Evolutionary conservation across 2,329 filamentous ascomycete species (phyloP).

Genomic region (Endothia cerciana): DNA sequence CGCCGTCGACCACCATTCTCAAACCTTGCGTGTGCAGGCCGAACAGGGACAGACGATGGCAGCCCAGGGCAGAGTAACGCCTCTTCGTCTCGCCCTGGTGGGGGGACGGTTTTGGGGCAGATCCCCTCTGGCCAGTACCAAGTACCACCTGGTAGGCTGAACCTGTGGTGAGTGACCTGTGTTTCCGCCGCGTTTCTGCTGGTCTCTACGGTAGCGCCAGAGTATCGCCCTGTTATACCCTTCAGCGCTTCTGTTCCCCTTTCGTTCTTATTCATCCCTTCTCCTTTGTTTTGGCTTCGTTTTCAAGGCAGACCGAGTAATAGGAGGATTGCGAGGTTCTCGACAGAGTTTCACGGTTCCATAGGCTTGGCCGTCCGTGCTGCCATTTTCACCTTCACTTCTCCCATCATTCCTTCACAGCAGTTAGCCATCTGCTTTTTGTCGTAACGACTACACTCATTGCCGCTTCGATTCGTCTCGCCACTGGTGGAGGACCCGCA

Average conservation of each 20-base stretch:
- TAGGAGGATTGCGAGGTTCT: constrained; percentile 18
- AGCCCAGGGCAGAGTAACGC: constrained; percentile 4
- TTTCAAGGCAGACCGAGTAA: constrained; percentile 15
- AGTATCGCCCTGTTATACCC: background rate
- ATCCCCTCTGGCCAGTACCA: background rate
- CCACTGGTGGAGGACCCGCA: constrained; percentile 27
- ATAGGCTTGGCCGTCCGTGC: constrained; percentile 21
- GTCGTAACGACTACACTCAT: constrained; percentile 9
- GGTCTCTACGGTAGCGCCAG: constrained; percentile 24
- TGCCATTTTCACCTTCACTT: constrained; percentile 11
- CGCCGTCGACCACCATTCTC: constrained; percentile 13
- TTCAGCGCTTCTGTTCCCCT: background rate
- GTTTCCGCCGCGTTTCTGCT: constrained; percentile 30
- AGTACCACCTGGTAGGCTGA: background rate
- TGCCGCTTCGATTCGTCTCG: constrained; percentile 6
- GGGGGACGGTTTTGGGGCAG: constrained; percentile 9
- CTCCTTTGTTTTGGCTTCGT: constrained; percentile 27
- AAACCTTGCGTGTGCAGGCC: constrained; percentile 31
- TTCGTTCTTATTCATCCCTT: constrained; percentile 20
- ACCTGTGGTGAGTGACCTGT: constrained; percentile 13
- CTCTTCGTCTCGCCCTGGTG: constrained; percentile 23
- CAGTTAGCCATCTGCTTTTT: constrained; percentile 12
- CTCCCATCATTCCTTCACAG: constrained; percentile 11
- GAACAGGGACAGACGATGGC: background rate
- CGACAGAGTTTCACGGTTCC: constrained; percentile 19